phyloP scores from a whole-genome alignment of 2,329 filamentous ascomycete species.

The Colletotrichum echinochloae region DNA sequence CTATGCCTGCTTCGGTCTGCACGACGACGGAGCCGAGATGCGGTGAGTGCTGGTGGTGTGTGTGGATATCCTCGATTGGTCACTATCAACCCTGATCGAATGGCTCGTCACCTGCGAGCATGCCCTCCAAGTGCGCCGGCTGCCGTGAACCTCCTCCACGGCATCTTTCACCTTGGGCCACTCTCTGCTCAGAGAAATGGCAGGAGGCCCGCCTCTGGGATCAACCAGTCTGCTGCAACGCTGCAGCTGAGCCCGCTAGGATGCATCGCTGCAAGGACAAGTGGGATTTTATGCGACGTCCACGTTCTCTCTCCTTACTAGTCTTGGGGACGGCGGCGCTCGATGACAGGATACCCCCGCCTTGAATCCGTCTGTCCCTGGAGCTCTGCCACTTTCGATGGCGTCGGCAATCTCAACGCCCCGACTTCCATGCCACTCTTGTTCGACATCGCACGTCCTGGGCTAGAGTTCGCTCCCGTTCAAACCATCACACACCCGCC shows the following conservation, averaged over 20 bases:
- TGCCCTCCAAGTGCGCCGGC: slow-evolving; percentile 1
- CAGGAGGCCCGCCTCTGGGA: slow-evolving; percentile 22
- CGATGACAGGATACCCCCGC: slow-evolving; percentile 6
- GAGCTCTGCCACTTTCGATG: not conserved
- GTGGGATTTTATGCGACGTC: slow-evolving; percentile 15
- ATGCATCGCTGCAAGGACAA: slow-evolving; percentile 21
- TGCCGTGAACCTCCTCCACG: slow-evolving; percentile 6
- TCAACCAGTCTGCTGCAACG: slow-evolving; percentile 32
- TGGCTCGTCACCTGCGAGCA: slow-evolving; percentile 11
- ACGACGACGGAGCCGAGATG: slow-evolving; percentile 36
- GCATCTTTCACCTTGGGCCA: not conserved
- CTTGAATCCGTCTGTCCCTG: not conserved
- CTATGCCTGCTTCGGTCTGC: slow-evolving; percentile 38
- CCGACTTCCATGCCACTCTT: slow-evolving; percentile 1
- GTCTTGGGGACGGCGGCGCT: slow-evolving; percentile 6
- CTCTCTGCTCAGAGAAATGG: slow-evolving; percentile 21
- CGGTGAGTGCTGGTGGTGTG: slow-evolving; percentile 31
- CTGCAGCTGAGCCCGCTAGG: slow-evolving; percentile 22
- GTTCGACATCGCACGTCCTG: slow-evolving; percentile 2
- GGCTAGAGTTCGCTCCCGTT: slow-evolving; percentile 4
- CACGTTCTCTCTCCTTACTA: slow-evolving; percentile 12
- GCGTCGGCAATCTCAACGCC: not conserved
- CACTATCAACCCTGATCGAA: slow-evolving; percentile 6
- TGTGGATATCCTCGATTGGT: not conserved
- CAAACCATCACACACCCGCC: slow-evolving; percentile 4